phyloP scores from a whole-genome alignment of 169 alveolate genomes.

The Eimeria sp. region DNA sequence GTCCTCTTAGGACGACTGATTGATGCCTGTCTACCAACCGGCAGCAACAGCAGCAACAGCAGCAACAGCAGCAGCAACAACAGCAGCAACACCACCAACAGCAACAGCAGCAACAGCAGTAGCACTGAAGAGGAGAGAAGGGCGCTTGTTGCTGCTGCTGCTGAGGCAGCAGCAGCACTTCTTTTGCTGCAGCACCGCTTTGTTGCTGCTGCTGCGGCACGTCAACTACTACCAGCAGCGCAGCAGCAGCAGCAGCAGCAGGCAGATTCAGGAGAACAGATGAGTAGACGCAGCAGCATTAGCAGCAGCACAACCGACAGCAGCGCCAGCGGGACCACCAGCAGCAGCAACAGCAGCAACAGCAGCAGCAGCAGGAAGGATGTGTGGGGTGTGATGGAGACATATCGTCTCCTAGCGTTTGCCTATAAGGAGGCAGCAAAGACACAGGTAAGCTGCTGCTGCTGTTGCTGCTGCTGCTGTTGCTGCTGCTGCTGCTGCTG shows the following conservation, averaged over 20 bases:
- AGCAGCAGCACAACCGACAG: no score
- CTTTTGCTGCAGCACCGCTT: not conserved
- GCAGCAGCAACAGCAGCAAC: not conserved
- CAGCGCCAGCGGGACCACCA: not conserved
- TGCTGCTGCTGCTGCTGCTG: no score
- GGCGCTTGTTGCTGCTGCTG: constrained; percentile 20
- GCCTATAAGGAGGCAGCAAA: not conserved
- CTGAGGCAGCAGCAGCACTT: not conserved
- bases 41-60: not conserved
- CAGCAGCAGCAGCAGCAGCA: not conserved
- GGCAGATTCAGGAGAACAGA: no score
- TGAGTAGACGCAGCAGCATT: no score
- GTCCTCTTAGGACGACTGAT: no score
- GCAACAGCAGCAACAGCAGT: not conserved
- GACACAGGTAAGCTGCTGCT: no score
- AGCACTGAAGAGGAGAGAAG: no score
- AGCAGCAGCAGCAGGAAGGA: no score
- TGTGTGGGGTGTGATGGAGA: not conserved
- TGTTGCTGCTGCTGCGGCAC: not conserved
- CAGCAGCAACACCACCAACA: not conserved
- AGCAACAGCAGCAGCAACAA: constrained; percentile 16
- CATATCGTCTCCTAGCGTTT: not conserved
- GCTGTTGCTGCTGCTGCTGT: no score
- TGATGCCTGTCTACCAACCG: no score
- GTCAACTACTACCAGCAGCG: not conserved